phyloP scores from a whole-genome alignment of 768 basidiomycete genomes.

The Mycena albidolilacea region DNA sequence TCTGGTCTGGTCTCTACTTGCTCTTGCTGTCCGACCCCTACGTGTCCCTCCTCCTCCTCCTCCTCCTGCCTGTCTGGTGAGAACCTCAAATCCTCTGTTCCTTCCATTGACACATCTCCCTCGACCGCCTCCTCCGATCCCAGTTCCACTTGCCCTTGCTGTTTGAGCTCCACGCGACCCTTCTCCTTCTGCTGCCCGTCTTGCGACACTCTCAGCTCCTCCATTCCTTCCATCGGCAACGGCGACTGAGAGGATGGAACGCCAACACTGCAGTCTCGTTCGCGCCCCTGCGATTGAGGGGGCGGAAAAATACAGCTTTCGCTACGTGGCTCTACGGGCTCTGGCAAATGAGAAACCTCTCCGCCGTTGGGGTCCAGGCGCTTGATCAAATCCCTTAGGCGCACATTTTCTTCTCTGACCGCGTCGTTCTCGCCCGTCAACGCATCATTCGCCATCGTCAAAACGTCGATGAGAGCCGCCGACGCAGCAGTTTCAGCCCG shows the following conservation, averaged over 20 bases:
- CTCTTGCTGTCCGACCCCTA: background rate
- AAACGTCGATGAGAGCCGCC: conserved; percentile 7
- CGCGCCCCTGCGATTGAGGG: background rate
- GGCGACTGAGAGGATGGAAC: background rate
- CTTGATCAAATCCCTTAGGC: background rate
- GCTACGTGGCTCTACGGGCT: background rate
- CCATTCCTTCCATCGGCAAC: background rate
- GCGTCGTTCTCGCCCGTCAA: conserved; percentile 18
- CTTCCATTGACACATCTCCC: background rate
- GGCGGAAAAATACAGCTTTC: background rate
- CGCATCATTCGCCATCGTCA: conserved; percentile 2
- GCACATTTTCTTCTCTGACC: conserved; percentile 13
- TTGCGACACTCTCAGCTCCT: background rate
- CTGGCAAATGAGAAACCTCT: background rate
- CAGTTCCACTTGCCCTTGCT: background rate
- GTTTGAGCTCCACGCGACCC: background rate
- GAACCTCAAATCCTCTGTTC: background rate
- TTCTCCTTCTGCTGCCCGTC: background rate
- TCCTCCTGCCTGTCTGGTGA: background rate
- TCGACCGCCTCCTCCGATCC: background rate
- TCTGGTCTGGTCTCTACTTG: background rate
- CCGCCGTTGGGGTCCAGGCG: background rate
- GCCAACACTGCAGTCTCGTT: background rate
- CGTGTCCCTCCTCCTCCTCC: background rate
- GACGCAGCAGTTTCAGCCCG: conserved; percentile 10